phyloP scores from a whole-genome alignment of 1,284 basidiomycete species.

The Ustilago cynodontis region DNA sequence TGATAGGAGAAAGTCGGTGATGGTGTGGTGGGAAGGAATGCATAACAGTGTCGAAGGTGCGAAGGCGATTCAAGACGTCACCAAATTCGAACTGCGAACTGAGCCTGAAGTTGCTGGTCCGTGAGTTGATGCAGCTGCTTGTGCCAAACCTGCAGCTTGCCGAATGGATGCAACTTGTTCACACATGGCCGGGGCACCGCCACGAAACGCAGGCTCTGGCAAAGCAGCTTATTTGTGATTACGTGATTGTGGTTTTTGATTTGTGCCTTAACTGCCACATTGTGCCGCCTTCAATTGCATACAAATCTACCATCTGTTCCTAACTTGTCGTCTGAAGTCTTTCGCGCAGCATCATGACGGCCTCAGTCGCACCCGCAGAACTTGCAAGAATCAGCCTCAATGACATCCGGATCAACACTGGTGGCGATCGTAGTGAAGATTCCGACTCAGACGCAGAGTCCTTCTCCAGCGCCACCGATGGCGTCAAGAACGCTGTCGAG shows the following conservation, averaged over 20 bases:
- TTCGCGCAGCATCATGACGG: slow-evolving; percentile 4
- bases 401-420: slow-evolving; percentile 23
- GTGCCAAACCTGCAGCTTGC: slow-evolving; percentile 16
- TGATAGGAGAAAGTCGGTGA: too few species aligned
- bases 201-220: slow-evolving; percentile 2
- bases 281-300: slow-evolving; percentile 28
- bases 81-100: not conserved
- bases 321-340: too few species aligned
- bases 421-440: slow-evolving; percentile 1
- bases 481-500: slow-evolving; percentile 19
- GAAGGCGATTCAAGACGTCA: not conserved
- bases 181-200: slow-evolving; percentile 12
- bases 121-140: slow-evolving; percentile 16
- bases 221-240: slow-evolving; percentile 19
- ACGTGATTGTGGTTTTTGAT: slow-evolving; percentile 14
- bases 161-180: not conserved
- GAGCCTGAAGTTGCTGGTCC: slow-evolving; percentile 13
- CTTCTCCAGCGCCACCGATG: slow-evolving; percentile 24
- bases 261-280: slow-evolving; percentile 16
- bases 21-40: not conserved
- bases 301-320: too few species aligned
- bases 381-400: slow-evolving; percentile 29
- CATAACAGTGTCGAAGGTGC: not conserved
- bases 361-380: not conserved
- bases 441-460: slow-evolving; percentile 31